Evolutionary conservation across 1,284 basidiomycete species (phyloP).

Genomic region (Ustilago tritici): DNA sequence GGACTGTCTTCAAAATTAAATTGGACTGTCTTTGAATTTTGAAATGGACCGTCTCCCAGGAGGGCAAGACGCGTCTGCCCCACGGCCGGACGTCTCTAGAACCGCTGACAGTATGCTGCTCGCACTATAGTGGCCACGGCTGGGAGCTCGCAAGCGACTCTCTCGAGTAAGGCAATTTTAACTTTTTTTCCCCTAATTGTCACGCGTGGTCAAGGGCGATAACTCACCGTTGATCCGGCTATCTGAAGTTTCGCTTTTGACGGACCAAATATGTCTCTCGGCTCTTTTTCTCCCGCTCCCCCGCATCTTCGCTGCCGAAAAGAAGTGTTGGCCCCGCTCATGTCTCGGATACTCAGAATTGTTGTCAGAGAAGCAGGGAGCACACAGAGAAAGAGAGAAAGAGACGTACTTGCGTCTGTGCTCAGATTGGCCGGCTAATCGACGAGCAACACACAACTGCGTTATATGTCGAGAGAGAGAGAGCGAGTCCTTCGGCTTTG

Average conservation of each 20-base stretch:
- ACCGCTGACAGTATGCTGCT: no score
- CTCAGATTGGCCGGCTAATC: background rate
- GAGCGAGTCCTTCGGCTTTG: background rate
- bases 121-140: no score
- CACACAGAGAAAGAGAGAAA: background rate
- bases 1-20: no score
- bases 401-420: background rate
- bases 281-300: slow-evolving; percentile 15
- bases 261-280: slow-evolving; percentile 7
- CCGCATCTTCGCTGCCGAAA: slow-evolving; percentile 12
- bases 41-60: no score
- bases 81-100: no score
- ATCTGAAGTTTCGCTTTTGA: slow-evolving; percentile 28
- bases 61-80: no score
- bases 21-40: no score
- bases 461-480: background rate
- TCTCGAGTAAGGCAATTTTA: no score
- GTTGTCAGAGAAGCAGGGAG: background rate
- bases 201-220: background rate
- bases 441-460: slow-evolving; percentile 3
- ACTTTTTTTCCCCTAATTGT: no score
- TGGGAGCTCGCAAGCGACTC: no score
- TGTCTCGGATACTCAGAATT: no score
- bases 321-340: background rate
- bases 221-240: slow-evolving; percentile 14